Conservation (phyloP, 257 asterid species). For the Przewalskia tangutica region DNA sequence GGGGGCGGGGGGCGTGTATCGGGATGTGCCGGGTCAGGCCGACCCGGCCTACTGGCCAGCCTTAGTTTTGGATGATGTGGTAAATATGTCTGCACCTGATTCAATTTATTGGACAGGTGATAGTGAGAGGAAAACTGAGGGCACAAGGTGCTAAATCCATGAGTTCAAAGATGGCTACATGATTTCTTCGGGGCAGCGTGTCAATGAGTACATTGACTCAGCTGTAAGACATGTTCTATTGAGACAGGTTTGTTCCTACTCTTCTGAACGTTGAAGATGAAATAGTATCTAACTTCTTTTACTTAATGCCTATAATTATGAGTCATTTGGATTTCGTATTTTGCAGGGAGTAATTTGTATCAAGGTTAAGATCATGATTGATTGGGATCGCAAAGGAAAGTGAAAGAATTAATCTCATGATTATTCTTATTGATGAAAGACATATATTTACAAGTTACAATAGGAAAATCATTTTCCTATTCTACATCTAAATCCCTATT, state of each 20-base stretch:
- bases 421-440: no score
- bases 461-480: no score
- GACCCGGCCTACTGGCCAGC: no score
- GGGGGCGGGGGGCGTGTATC: no score
- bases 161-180: not conserved
- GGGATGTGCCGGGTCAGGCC: no score
- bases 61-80: not conserved
- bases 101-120: conserved; percentile 24
- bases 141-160: conserved; percentile 47
- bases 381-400: conserved; percentile 1
- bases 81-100: not conserved
- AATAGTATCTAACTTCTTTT: not conserved
- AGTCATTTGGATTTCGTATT: not conserved
- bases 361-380: not conserved
- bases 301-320: not conserved
- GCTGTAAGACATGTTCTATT: conserved; percentile 57
- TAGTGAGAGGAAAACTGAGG: conserved; percentile 56
- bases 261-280: not conserved
- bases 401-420: no score
- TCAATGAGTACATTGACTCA: conserved; percentile 45
- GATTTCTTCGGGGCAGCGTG: conserved; percentile 39
- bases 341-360: not conserved
- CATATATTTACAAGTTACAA: no score
- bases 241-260: conserved; percentile 26
- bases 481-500: no score